Percentiles rank a stretch among this genome's conserved stretches.
Conservation (phyloP, 169 alveolate genomes). For the Cryptosporidium andersoni region DNA sequence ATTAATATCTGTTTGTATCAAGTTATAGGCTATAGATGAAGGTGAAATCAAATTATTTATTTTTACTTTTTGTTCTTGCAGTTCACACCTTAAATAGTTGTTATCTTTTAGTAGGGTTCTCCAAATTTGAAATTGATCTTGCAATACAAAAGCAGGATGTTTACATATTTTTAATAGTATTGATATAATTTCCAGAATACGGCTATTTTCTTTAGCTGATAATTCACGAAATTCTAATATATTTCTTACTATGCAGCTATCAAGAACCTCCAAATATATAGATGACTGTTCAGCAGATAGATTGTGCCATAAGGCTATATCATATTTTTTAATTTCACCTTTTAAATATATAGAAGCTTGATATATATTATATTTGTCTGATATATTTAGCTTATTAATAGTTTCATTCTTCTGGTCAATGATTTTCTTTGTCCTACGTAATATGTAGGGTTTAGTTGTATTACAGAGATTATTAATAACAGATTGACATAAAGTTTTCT, state of each 20-base stretch:
- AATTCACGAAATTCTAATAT: conserved; percentile 11
- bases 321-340: conserved; percentile 70
- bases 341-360: background rate
- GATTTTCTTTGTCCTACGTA: conserved; percentile 73
- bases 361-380: background rate
- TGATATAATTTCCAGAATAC: conserved; percentile 62
- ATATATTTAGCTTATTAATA: background rate
- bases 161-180: conserved; percentile 74
- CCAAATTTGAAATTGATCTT: conserved; percentile 36
- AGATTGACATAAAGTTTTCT: conserved; percentile 34
- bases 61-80: conserved; percentile 15
- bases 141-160: conserved; percentile 74
- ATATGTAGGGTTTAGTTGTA: conserved; percentile 53
- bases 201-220: conserved; percentile 51
- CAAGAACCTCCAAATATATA: conserved; percentile 71
- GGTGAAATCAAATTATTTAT: background rate
- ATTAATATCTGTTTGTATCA: conserved; percentile 35
- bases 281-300: conserved; percentile 70
- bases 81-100: conserved; percentile 5
- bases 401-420: conserved; percentile 21
- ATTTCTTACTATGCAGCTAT: conserved; percentile 22
- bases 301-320: conserved; percentile 77
- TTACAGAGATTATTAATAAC: conserved; percentile 24
- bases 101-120: conserved; percentile 16
- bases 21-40: background rate